These are phyloP conservation scores for Aspergillus felis DNA, from an alignment of 2,329 filamentous ascomycete species.

Conservation along the genomic window DNA sequence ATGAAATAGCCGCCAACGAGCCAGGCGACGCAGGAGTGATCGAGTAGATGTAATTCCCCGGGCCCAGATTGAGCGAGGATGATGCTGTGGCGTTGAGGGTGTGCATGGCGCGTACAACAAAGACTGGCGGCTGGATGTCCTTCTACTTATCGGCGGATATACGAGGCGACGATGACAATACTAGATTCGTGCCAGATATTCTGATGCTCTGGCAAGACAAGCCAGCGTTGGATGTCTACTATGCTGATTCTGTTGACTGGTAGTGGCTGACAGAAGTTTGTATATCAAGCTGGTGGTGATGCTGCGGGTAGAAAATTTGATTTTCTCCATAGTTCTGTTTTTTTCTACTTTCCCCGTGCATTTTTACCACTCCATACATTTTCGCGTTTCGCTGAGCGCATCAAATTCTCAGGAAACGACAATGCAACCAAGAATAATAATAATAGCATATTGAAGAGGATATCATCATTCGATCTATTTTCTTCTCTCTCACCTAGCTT, in stretches of 20 bases:
- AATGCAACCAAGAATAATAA: neutral
- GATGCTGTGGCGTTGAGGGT: conserved; percentile 29
- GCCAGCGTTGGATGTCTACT: neutral
- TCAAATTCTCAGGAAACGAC: neutral
- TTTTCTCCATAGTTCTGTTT: neutral
- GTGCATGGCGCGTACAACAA: conserved; percentile 22
- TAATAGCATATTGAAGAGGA: neutral
- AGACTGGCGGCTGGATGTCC: neutral
- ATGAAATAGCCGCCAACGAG: conserved; percentile 41
- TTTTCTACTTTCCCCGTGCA: neutral
- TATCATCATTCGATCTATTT: neutral
- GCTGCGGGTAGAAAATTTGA: neutral
- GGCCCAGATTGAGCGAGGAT: conserved; percentile 37
- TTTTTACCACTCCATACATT: neutral
- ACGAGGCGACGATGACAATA: neutral
- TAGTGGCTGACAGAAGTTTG: neutral
- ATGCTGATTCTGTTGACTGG: neutral
- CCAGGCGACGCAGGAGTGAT: conserved; percentile 27
- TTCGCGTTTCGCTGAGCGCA: neutral
- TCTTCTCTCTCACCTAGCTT: neutral
- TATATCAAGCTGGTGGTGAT: neutral
- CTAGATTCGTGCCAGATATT: neutral
- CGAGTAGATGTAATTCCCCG: conserved; percentile 43
- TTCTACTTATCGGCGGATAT: neutral
- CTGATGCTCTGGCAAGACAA: neutral